phyloP scores from a whole-genome alignment of 129 eudicot species.

The Pittosporum tobira region DNA sequence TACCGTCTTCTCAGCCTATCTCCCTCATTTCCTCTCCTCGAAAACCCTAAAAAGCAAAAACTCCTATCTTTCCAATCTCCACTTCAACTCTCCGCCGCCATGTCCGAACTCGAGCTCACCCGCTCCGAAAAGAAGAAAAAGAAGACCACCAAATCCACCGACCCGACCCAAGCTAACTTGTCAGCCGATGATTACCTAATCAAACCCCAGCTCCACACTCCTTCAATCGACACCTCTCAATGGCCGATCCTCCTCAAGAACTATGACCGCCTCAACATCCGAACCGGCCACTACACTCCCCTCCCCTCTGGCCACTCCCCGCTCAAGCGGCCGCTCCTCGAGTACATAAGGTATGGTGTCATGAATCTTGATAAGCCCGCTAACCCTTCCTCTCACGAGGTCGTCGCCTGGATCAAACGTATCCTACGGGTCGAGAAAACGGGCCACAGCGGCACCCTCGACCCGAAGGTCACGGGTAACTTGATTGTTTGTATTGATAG shows the following conservation, averaged over 20 bases:
- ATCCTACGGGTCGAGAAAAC: constrained; percentile 77
- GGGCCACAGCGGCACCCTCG: constrained; percentile 76
- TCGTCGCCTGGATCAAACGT: constrained; percentile 88
- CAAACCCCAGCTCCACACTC: constrained; percentile 70
- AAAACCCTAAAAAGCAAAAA: constrained; percentile 25
- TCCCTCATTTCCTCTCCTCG: background rate
- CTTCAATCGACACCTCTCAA: constrained; percentile 53
- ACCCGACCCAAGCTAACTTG: constrained; percentile 10
- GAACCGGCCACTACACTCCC: constrained; percentile 92
- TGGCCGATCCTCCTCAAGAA: constrained; percentile 88
- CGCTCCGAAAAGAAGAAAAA: constrained; percentile 63
- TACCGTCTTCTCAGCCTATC: background rate
- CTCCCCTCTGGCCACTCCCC: constrained; percentile 91
- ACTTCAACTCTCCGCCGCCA: constrained; percentile 36
- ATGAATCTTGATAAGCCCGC: constrained; percentile 81
- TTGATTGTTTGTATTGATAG: constrained; percentile 78
- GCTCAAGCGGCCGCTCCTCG: constrained; percentile 67
- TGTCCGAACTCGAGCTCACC: constrained; percentile 46
- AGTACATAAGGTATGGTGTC: constrained; percentile 75
- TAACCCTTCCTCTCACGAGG: constrained; percentile 84
- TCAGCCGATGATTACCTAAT: constrained; percentile 48
- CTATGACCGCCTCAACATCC: constrained; percentile 69
- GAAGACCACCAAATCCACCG: constrained; percentile 31
- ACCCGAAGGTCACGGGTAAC: constrained; percentile 85
- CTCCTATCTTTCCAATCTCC: constrained; percentile 10